Evolutionary conservation across 352 stramenopile genomes (phyloP).

Genomic region (Pythium myriotylum): DNA sequence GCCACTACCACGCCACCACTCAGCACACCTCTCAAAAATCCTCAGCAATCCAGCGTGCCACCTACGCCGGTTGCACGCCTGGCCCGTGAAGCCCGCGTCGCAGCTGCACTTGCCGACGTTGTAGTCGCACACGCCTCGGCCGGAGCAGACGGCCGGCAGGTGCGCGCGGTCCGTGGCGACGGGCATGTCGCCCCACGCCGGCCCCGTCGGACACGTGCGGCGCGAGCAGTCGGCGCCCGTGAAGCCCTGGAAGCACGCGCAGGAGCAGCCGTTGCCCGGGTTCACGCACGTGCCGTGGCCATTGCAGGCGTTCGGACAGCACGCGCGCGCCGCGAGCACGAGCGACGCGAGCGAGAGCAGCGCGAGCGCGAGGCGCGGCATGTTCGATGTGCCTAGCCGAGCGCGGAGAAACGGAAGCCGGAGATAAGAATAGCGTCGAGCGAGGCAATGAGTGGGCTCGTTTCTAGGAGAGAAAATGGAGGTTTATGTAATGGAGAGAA

Average conservation of each 20-base stretch:
- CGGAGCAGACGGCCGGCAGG: constrained; percentile 57
- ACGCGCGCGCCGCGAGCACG: constrained; percentile 22
- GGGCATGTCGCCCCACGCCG: constrained; percentile 62
- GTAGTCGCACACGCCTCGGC: constrained; percentile 67
- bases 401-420: too few species aligned
- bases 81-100: constrained; percentile 73
- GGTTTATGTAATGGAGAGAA: too few species aligned
- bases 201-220: constrained; percentile 57
- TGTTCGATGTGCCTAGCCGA: too few species aligned
- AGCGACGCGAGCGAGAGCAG: constrained; percentile 17
- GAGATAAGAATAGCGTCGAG: too few species aligned
- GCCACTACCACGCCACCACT: constrained; percentile 57
- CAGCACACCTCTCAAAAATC: not conserved
- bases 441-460: too few species aligned
- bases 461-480: too few species aligned
- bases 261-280: constrained; percentile 71
- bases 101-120: constrained; percentile 70
- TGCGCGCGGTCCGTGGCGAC: constrained; percentile 60
- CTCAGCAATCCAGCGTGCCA: constrained; percentile 3
- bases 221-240: constrained; percentile 90
- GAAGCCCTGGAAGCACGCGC: constrained; percentile 86
- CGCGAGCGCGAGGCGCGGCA: not conserved
- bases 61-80: constrained; percentile 78
- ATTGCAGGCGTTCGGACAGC: constrained; percentile 69
- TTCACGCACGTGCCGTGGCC: constrained; percentile 62